These are phyloP conservation scores for Buxus sempervirens DNA, from an alignment of 164 flowering plant genomes.

Conservation along the genomic window DNA sequence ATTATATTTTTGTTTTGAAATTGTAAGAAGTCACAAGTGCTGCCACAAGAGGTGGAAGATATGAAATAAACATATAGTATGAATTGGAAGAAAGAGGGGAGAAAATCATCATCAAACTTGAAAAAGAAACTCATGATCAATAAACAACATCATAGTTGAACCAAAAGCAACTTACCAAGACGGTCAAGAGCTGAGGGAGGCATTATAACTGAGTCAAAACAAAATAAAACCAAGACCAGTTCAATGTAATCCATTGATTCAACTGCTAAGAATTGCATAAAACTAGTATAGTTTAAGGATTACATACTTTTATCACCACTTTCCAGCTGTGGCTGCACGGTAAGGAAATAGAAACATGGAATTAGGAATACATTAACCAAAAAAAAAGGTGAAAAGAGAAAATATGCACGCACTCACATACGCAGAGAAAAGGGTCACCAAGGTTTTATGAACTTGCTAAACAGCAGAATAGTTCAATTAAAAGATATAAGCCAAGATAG, in stretches of 20 bases:
- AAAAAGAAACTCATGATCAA: slow-evolving; percentile 2
- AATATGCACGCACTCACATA: background rate
- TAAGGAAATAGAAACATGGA: slow-evolving; percentile 3
- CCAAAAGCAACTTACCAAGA: slow-evolving; percentile 41
- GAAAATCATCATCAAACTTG: background rate
- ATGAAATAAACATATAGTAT: background rate
- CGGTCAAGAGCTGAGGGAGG: slow-evolving; percentile 79
- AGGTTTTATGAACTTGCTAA: background rate
- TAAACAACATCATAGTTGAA: background rate
- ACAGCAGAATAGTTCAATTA: too few species aligned
- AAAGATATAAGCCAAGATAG: background rate
- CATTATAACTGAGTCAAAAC: slow-evolving; percentile 55
- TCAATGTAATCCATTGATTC: background rate
- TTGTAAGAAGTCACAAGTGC: background rate
- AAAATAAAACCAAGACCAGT: slow-evolving; percentile 9
- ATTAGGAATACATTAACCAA: background rate
- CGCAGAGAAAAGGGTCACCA: background rate
- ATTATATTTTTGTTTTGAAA: slow-evolving; percentile 2
- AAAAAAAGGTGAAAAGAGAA: background rate
- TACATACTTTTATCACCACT: slow-evolving; percentile 75
- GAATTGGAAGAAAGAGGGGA: background rate
- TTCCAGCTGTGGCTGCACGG: slow-evolving; percentile 67
- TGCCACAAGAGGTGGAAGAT: background rate
- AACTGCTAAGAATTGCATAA: background rate
- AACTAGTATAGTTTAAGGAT: slow-evolving; percentile 3